Conservation (phyloP, 441 rosid genomes). For the Francoa sonchifolia region DNA sequence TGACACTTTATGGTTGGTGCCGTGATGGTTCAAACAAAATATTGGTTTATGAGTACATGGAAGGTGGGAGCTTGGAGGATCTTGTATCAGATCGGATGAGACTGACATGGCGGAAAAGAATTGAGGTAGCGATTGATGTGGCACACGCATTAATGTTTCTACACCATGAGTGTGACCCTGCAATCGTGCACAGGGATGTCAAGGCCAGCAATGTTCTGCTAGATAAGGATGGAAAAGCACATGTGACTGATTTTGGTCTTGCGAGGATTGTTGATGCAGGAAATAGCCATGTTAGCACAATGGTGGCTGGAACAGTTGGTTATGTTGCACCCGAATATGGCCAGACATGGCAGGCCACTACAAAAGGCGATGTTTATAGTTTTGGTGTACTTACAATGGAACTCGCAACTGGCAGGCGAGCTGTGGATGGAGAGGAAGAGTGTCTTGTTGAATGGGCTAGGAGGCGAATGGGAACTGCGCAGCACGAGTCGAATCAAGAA, state of each 20-base stretch:
- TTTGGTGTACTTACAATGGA: conserved; percentile 79
- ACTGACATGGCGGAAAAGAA: conserved; percentile 51
- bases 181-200: conserved; percentile 84
- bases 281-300: conserved; percentile 78
- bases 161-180: conserved; percentile 79
- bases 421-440: conserved; percentile 84
- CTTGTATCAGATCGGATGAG: conserved; percentile 38
- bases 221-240: conserved; percentile 51
- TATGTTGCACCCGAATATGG: conserved; percentile 94
- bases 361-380: conserved; percentile 86
- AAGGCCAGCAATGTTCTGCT: conserved; percentile 86
- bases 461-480: conserved; percentile 38
- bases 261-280: conserved; percentile 64
- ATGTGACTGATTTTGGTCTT: conserved; percentile 80
- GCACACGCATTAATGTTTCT: conserved; percentile 64
- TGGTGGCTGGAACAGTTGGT: conserved; percentile 79
- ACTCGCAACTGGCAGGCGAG: conserved; percentile 74
- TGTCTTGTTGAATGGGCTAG: conserved; percentile 78
- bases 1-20: conserved; percentile 84
- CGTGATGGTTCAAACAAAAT: conserved; percentile 62
- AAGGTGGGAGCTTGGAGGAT: conserved; percentile 80
- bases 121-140: conserved; percentile 53
- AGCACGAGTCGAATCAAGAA: conserved; percentile 17
- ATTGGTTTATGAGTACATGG: conserved; percentile 77
- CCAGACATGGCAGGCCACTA: conserved; percentile 83